Base-by-base conservation (phyloP, 164 flowering plant genomes). In the Vitis rupestris region DNA sequence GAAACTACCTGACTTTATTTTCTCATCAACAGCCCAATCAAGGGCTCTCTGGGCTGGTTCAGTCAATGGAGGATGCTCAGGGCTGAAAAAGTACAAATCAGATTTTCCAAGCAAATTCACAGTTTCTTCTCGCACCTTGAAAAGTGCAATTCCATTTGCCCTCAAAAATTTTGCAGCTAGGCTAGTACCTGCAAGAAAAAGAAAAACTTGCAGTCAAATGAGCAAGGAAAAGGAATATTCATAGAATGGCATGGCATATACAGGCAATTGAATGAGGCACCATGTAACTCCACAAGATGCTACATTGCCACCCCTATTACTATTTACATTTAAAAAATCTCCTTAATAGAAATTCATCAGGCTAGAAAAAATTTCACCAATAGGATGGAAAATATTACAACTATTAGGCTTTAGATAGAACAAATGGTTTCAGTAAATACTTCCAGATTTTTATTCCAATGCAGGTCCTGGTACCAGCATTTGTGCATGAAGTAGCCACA, bases 11-110 rank as follows among this genome's bases (percentile, higher is more conserved):
- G 84, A 81, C 61, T 78, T 81, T 14, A 70, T 27, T 56, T 81
- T 81, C 72, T 75, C 78, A 50, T 78, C 76, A 64, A 81, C 63
- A 54, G 84, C 84, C 84, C 81, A 78, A 67, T 81, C 78, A 61
- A 81, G 77, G 58, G 79, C 79, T 57, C 69, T 75, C 72, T 78
- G 84, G 52, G 81, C 81, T 4, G 60, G 79, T 65, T 70, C 81
- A 70, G 84, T 78, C 71, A 78, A 63, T 52, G 84, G 78, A 64
- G 84, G 84, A 61, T 73, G 67, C 73, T 70, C 77, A 4, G 79
- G 77, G 60, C 77, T 75, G 75, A 56, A 63, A 55, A 59, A 67
- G 31, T 29, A 75, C 75, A 75, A 27, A 57, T 81, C 76, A 19
- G 84, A 70, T 70, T 66, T 81, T 55, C 81, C 81, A 13, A 81